Conservation (phyloP, 768 basidiomycete genomes). For the Naganishia vishniacii region DNA sequence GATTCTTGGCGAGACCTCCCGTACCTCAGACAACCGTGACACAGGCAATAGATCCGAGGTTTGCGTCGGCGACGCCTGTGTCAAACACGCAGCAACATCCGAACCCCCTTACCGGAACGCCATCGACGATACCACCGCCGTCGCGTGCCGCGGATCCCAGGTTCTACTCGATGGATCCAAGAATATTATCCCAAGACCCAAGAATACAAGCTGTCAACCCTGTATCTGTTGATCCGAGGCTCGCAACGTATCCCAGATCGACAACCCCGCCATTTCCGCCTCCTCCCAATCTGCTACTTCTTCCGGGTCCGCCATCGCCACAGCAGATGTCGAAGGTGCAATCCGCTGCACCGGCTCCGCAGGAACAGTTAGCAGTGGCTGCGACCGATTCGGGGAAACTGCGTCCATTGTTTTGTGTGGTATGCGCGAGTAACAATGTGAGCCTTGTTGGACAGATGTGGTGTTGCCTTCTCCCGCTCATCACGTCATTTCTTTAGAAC, state of each 20-base stretch:
- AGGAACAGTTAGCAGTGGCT: neutral
- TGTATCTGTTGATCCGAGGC: constrained; percentile 1
- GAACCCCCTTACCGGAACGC: neutral
- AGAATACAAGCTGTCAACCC: neutral
- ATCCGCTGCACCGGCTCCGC: neutral
- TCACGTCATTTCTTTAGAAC: constrained; percentile 56
- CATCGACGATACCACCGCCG: neutral
- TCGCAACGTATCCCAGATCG: neutral
- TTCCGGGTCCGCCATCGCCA: neutral
- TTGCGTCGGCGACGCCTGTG: neutral
- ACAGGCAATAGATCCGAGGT: constrained; percentile 8
- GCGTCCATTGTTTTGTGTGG: constrained; percentile 87
- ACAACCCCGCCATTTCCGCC: constrained; percentile 14
- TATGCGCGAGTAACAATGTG: constrained; percentile 98
- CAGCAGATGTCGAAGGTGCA: neutral
- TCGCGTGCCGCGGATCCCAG: neutral
- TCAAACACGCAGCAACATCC: neutral
- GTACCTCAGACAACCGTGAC: neutral
- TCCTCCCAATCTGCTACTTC: neutral
- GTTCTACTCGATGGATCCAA: neutral
- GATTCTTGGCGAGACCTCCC: neutral
- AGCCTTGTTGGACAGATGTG: constrained; percentile 33
- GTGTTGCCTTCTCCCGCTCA: neutral
- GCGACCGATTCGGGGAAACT: neutral
- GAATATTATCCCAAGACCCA: neutral